A percentile compares a stretch with the other conserved stretches of the same genome.
Conservation (phyloP, 2,329 filamentous ascomycete species). For the Colletotrichum sp. region DNA sequence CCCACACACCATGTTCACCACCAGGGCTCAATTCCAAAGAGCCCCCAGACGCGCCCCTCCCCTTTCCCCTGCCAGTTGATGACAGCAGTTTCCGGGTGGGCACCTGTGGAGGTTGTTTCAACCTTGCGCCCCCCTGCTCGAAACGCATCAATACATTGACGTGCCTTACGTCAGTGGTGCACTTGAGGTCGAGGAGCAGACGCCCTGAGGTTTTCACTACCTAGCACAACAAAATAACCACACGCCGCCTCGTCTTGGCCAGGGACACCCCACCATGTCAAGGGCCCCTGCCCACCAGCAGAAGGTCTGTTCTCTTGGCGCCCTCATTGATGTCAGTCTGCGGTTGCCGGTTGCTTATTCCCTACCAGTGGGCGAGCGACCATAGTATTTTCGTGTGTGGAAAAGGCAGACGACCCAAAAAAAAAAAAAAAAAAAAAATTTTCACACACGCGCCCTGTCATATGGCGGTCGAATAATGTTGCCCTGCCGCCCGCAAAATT, state of each 20-base stretch:
- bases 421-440: neutral
- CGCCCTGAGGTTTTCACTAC: neutral
- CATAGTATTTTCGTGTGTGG: neutral
- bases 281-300: neutral
- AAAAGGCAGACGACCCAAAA: neutral
- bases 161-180: constrained; percentile 23
- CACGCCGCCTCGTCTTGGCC: neutral
- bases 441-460: no score
- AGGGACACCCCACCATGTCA: neutral
- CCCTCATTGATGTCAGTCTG: constrained; percentile 10
- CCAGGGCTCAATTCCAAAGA: neutral
- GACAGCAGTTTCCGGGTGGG: constrained; percentile 12
- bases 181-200: neutral
- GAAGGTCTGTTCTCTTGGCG: constrained; percentile 5
- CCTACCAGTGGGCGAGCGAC: neutral
- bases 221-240: neutral
- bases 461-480: no score
- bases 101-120: constrained; percentile 21
- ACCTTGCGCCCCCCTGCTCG: constrained; percentile 19
- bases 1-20: neutral
- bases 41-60: neutral
- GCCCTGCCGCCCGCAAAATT: no score
- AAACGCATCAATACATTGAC: constrained; percentile 20
- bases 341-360: constrained; percentile 20
- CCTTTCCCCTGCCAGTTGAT: constrained; percentile 11